These are phyloP conservation scores for Thecaphora frezii DNA, from an alignment of 1,284 basidiomycete genomes.

Conservation along the genomic window DNA sequence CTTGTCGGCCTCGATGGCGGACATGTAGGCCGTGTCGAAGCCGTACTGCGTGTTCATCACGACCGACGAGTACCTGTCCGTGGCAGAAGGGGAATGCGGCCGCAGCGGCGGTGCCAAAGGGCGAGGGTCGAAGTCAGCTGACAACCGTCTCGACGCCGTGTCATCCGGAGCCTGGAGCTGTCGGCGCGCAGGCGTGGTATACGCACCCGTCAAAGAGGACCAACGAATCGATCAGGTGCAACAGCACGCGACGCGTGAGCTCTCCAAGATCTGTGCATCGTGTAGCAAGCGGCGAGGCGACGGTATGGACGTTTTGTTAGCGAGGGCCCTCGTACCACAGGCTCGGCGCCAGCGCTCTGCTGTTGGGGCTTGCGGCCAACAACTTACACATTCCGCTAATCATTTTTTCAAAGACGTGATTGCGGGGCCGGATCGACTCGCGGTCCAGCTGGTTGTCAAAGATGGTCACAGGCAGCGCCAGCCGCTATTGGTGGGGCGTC, in stretches of 20 bases:
- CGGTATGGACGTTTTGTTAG: too few species aligned
- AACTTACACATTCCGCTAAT: constrained; percentile 86
- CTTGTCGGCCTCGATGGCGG: constrained; percentile 70
- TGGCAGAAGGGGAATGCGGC: not conserved
- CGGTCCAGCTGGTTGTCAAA: constrained; percentile 92
- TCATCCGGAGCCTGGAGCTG: too few species aligned
- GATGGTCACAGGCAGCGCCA: constrained; percentile 84
- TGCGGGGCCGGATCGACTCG: constrained; percentile 86
- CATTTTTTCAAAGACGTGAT: constrained; percentile 96
- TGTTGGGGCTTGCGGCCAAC: too few species aligned
- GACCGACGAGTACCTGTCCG: constrained; percentile 67
- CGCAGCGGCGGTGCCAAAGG: too few species aligned
- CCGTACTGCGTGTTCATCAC: constrained; percentile 86
- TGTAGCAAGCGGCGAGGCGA: too few species aligned
- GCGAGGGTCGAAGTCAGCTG: too few species aligned
- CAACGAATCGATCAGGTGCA: constrained; percentile 77
- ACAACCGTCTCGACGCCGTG: too few species aligned
- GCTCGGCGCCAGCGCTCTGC: too few species aligned
- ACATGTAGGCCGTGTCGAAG: constrained; percentile 89
- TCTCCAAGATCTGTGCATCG: constrained; percentile 83
- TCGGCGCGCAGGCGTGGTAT: too few species aligned
- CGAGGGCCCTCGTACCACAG: too few species aligned
- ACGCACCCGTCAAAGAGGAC: constrained; percentile 69
- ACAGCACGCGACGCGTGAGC: constrained; percentile 80
- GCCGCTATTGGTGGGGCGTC: constrained; percentile 64